Conservation (phyloP, 306 rosid species). For the Rosa multiflora region DNA sequence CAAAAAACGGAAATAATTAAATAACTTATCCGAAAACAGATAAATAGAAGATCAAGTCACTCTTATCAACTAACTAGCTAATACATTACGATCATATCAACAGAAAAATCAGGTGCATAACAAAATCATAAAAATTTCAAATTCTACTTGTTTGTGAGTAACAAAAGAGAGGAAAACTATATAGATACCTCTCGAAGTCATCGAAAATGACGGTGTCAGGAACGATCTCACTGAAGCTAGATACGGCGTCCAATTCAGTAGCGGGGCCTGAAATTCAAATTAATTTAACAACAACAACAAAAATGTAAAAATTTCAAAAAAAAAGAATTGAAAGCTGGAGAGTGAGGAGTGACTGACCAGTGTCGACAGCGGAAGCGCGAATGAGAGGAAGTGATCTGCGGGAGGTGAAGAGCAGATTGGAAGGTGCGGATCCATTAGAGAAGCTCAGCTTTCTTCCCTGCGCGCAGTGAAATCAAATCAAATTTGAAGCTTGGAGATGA, state of each 20-base stretch:
- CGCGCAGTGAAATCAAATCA: background rate
- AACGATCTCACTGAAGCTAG: slow-evolving; percentile 91
- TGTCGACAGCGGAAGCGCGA: slow-evolving; percentile 57
- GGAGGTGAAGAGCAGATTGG: slow-evolving; percentile 30
- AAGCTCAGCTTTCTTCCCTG: slow-evolving; percentile 44
- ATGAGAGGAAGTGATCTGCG: slow-evolving; percentile 39
- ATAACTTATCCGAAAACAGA: background rate
- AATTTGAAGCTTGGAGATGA: background rate
- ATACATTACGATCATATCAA: background rate
- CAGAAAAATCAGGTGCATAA: background rate
- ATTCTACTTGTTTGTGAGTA: background rate
- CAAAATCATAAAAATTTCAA: background rate
- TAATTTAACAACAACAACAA: background rate
- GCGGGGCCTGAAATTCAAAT: slow-evolving; percentile 39
- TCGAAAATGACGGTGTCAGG: slow-evolving; percentile 97
- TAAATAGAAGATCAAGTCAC: background rate
- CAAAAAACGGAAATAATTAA: background rate
- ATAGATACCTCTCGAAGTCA: slow-evolving; percentile 67
- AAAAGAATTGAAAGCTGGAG: background rate
- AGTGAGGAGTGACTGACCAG: slow-evolving; percentile 37
- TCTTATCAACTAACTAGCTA: background rate
- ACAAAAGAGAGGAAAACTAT: background rate
- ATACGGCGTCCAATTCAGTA: slow-evolving; percentile 81
- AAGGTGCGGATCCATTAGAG: slow-evolving; percentile 38
- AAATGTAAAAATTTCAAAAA: background rate